These are phyloP conservation scores for Cytauxzoon felis DNA, from an alignment of 169 alveolate species.

Conservation along the genomic window DNA sequence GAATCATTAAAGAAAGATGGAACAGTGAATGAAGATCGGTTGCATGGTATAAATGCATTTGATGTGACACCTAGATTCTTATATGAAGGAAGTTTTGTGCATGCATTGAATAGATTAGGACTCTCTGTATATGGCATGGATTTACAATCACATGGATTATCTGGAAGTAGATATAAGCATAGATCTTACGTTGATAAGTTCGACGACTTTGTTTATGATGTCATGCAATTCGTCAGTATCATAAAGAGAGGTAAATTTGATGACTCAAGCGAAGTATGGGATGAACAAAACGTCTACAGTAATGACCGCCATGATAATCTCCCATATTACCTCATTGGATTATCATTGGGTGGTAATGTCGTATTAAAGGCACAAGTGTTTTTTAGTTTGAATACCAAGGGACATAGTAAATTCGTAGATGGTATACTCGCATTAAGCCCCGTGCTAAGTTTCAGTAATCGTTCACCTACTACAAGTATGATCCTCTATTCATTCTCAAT, in stretches of 20 bases:
- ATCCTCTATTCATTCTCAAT: too few species aligned
- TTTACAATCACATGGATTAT: slow-evolving; percentile 55
- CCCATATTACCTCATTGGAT: slow-evolving; percentile 57
- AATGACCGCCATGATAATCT: too few species aligned
- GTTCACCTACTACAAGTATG: too few species aligned
- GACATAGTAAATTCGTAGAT: too few species aligned
- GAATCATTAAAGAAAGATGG: slow-evolving; percentile 2
- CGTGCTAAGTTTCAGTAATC: too few species aligned
- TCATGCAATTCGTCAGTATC: slow-evolving; percentile 54
- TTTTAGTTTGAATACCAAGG: slow-evolving; percentile 26
- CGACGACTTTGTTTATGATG: slow-evolving; percentile 53
- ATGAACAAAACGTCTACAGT: too few species aligned
- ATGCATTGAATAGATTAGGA: slow-evolving; percentile 43
- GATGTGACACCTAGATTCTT: slow-evolving; percentile 18
- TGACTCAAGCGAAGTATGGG: background rate
- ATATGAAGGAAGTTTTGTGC: slow-evolving; percentile 44
- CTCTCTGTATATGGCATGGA: slow-evolving; percentile 56
- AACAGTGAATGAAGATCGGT: slow-evolving; percentile 18
- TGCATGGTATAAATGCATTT: slow-evolving; percentile 22
- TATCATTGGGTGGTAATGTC: slow-evolving; percentile 73
- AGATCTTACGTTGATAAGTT: slow-evolving; percentile 14
- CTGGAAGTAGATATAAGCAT: slow-evolving; percentile 34
- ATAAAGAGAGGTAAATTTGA: slow-evolving; percentile 7
- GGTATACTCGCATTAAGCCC: too few species aligned
- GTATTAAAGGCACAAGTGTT: slow-evolving; percentile 51